phyloP scores from a whole-genome alignment of 345 rosid genomes.

The Aurinia saxatilis region DNA sequence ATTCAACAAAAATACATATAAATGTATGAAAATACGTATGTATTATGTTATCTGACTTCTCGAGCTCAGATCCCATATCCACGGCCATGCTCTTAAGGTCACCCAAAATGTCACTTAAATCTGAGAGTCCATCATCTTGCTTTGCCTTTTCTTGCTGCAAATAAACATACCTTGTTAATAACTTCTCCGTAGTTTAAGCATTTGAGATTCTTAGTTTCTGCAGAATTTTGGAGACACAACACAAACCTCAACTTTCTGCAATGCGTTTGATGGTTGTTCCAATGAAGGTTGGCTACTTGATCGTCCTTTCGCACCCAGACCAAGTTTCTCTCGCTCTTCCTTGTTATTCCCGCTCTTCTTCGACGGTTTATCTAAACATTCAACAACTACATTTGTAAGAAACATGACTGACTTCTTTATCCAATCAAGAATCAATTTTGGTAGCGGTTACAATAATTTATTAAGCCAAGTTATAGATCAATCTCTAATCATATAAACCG shows the following conservation, averaged over 20 bases:
- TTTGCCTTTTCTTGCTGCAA: slow-evolving; percentile 69
- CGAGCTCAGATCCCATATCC: slow-evolving; percentile 87
- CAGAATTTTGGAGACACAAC: neutral
- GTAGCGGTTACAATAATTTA: no score
- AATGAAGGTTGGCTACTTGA: slow-evolving; percentile 35
- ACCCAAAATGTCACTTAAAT: slow-evolving; percentile 71
- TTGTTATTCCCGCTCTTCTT: slow-evolving; percentile 38
- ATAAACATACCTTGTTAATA: neutral
- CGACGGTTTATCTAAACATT: slow-evolving; percentile 37
- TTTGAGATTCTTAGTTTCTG: neutral
- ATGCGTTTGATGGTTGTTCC: slow-evolving; percentile 51
- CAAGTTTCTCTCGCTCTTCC: slow-evolving; percentile 69
- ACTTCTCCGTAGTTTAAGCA: no score
- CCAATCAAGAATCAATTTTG: neutral
- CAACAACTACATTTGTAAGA: neutral
- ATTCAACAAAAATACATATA: neutral
- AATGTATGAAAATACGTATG: neutral
- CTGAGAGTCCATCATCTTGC: slow-evolving; percentile 83
- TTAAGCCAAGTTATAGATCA: no score
- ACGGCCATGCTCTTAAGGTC: slow-evolving; percentile 89
- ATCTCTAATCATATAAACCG: no score
- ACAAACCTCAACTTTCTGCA: slow-evolving; percentile 82
- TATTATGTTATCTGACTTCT: slow-evolving; percentile 38
- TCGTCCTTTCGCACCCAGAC: slow-evolving; percentile 41
- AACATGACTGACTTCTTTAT: neutral